Conservation (phyloP, 2,329 filamentous ascomycete genomes). For the Chrysoporthe deuterocubensis region DNA sequence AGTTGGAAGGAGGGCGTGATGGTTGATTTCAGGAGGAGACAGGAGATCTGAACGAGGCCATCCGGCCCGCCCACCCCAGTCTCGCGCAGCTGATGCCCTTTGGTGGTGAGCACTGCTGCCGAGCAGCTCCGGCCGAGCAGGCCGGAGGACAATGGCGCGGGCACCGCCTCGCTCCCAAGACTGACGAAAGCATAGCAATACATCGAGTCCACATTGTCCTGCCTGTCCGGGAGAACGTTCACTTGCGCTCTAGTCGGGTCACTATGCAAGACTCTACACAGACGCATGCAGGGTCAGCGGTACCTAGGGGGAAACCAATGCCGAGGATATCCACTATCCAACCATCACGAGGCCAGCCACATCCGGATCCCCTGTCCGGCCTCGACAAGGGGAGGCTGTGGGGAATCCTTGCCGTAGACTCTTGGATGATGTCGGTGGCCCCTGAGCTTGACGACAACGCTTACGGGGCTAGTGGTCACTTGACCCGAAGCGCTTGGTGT, state of each 20-base stretch:
- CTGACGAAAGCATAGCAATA: background rate
- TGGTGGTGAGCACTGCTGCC: no score
- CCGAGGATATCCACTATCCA: slow-evolving; percentile 16
- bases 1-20: slow-evolving; percentile 73
- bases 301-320: slow-evolving; percentile 7
- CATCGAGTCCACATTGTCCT: background rate
- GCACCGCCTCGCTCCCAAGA: background rate
- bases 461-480: background rate
- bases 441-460: background rate
- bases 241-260: slow-evolving; percentile 17
- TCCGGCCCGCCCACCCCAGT: no score
- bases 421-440: no score
- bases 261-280: background rate
- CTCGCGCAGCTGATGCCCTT: no score
- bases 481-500: background rate
- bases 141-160: background rate
- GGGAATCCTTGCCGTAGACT: slow-evolving; percentile 14
- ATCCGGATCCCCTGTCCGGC: background rate
- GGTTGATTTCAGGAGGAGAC: slow-evolving; percentile 60
- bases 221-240: background rate
- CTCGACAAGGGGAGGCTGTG: background rate
- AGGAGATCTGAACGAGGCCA: slow-evolving; percentile 4
- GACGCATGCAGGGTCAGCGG: no score
- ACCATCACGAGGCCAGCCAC: slow-evolving; percentile 3
- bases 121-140: no score